phyloP scores from a whole-genome alignment of 345 rosid species.

The Draba incana region DNA sequence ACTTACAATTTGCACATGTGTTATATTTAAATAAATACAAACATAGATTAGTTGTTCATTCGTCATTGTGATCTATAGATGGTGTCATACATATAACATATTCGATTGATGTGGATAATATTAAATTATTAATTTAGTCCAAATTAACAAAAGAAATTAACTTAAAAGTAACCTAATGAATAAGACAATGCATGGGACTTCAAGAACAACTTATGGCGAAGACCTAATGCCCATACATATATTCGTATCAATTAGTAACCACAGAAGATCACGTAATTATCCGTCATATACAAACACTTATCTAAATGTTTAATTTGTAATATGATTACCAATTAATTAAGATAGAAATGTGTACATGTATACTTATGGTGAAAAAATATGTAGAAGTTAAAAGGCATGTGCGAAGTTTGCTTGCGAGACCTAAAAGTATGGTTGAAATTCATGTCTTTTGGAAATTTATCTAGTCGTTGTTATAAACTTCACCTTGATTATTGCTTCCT shows the following conservation, averaged over 20 bases:
- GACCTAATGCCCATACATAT: constrained; percentile 14
- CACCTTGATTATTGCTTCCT: constrained; percentile 22
- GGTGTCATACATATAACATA: no score
- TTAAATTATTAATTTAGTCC: no score
- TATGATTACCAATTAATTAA: background rate
- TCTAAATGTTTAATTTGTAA: background rate
- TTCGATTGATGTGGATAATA: no score
- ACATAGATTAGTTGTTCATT: no score
- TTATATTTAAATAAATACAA: no score
- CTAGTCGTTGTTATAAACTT: constrained; percentile 31
- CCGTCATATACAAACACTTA: background rate
- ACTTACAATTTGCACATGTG: no score
- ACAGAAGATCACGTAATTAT: constrained; percentile 5
- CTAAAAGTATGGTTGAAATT: constrained; percentile 37
- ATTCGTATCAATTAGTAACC: constrained; percentile 2
- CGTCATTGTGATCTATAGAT: no score
- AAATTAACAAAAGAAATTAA: no score
- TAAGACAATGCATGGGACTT: constrained; percentile 9
- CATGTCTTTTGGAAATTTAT: constrained; percentile 24
- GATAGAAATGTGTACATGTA: background rate
- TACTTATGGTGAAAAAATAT: constrained; percentile 1
- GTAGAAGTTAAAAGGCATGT: constrained; percentile 22
- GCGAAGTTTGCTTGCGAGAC: constrained; percentile 34
- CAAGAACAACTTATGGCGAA: background rate
- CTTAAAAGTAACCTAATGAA: background rate